Evolutionary conservation across 495 filamentous ascomycete species (phyloP), one percentile per base, ranked within the genome.

Genomic region (Aspergillus coremiiformis): DNA sequence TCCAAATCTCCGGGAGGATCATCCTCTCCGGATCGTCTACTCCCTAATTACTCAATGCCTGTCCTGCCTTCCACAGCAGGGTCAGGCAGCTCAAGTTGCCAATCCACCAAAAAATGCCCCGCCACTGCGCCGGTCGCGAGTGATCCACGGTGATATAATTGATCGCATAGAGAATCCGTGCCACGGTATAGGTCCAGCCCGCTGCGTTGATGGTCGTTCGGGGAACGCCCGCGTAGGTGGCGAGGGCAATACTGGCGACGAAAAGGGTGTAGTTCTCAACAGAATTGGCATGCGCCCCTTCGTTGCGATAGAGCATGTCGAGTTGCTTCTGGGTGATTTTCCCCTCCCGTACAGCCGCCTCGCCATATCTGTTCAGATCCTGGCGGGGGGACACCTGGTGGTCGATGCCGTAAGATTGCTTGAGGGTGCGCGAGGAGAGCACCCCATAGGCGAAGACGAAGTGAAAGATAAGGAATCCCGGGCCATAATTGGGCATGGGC

Each of bases 381-480:
- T 76, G 60, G 21, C 71, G 64, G 0, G 79, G 75, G 5, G 67
- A 64, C 12, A 51, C 64, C 47, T 78, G 73, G 61, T 79, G 71
- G 59, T 81, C 77, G 55, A 79, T 47, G 17, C 71, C 69, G 60
- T 73, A 72, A 49, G 44, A 65, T 51, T 75, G 68, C 52, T 78
- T 80, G 0, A 73, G 60, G 5, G 58, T 67, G 23, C 76, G 70
- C 2, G 73, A 66, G 41, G 74, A 69, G n/a, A 78, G 68, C 12
- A 75, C 6, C 15, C 66, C 64, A 62, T 81, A 78, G 6, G 76
- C 75, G 51, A 65, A 74, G 51, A 76, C 0, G 60, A 74, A 80
- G 52, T 80, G 63, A 53, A 69, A 72, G 47, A 65, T 64, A 8
- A 79, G 56, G 53, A 72, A 71, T 10, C 47, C 27, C 9, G 72